Conservation (phyloP, 495 filamentous ascomycete species). For the Aspergillus baeticus region DNA sequence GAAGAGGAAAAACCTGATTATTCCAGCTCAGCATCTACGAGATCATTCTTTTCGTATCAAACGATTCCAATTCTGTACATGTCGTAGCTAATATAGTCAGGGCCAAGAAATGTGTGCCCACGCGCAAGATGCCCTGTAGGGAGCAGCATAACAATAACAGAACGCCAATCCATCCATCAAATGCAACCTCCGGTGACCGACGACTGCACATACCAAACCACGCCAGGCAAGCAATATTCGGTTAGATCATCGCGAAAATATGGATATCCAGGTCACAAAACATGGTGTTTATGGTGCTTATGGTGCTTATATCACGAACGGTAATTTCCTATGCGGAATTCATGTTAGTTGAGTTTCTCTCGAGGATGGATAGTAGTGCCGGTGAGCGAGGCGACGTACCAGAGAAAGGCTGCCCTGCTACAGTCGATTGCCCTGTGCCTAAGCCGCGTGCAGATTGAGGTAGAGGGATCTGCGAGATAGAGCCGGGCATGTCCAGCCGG, state of each 20-base stretch:
- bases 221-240: constrained; percentile 8
- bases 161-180: constrained; percentile 28
- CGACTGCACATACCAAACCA: constrained; percentile 22
- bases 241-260: not conserved
- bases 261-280: not conserved
- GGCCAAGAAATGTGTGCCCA: constrained; percentile 1
- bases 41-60: constrained; percentile 5
- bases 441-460: constrained; percentile 35
- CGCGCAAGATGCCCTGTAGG: not conserved
- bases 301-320: constrained; percentile 21
- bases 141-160: constrained; percentile 9
- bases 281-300: not conserved
- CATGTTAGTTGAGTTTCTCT: constrained; percentile 6
- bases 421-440: constrained; percentile 24
- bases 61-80: constrained; percentile 12
- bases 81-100: not conserved
- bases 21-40: not conserved
- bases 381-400: constrained; percentile 25
- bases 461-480: constrained; percentile 44
- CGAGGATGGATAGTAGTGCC: not conserved
- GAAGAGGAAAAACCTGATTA: not conserved
- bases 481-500: constrained; percentile 61
- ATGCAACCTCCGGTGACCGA: constrained; percentile 20
- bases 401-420: constrained; percentile 28
- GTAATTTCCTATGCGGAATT: constrained; percentile 28